Conservation (phyloP, 2,329 filamentous ascomycete genomes). For the Penicillium sclerotigenum region DNA sequence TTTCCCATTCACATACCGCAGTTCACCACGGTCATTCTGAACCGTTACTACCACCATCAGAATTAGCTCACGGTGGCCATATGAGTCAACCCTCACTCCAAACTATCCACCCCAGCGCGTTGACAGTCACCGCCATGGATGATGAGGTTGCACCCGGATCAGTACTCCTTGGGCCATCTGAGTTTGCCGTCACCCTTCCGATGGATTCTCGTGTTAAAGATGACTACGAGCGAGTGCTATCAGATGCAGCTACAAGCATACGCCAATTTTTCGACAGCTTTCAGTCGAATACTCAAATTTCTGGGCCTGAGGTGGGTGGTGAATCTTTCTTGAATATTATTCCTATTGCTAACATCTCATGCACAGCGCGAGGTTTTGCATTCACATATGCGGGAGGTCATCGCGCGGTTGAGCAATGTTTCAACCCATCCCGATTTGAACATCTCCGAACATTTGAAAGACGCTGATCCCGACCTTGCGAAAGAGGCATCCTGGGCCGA, state of each 20-base stretch:
- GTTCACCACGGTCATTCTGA: conserved; percentile 24
- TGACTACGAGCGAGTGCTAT: conserved; percentile 39
- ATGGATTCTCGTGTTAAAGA: conserved; percentile 46
- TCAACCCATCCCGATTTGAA: conserved; percentile 47
- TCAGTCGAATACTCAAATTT: conserved; percentile 8
- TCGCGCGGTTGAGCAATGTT: conserved; percentile 42
- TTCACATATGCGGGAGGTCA: conserved; percentile 34
- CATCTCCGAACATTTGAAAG: conserved; percentile 38
- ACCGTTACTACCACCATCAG: conserved; percentile 27
- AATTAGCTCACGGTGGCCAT: conserved; percentile 23
- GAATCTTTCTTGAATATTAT: not conserved
- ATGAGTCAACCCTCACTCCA: conserved; percentile 23
- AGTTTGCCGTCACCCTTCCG: conserved; percentile 42
- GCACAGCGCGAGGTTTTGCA: conserved; percentile 25
- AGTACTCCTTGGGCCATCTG: conserved; percentile 37
- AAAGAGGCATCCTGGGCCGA: conserved; percentile 46
- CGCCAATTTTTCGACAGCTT: conserved; percentile 28
- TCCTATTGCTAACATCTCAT: conserved; percentile 12
- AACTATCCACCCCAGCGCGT: conserved; percentile 39
- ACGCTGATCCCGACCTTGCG: conserved; percentile 31
- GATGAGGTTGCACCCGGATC: conserved; percentile 31
- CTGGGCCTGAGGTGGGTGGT: conserved; percentile 28
- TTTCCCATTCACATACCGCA: conserved; percentile 22
- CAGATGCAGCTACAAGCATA: conserved; percentile 29
- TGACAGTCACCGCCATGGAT: conserved; percentile 29